Conservation (phyloP, 345 rosid species). For the Syzygium oleosum region DNA sequence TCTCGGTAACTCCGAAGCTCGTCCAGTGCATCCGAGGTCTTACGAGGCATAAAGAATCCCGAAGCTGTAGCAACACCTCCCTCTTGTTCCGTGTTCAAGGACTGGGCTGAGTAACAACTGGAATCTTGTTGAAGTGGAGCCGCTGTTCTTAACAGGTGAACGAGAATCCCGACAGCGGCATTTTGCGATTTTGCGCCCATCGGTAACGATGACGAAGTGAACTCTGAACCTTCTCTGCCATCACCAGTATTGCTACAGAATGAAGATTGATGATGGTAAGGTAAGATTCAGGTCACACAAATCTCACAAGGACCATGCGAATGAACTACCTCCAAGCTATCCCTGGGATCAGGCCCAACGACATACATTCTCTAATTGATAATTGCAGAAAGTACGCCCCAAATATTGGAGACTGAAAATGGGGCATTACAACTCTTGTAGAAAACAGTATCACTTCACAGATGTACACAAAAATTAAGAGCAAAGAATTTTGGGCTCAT, state of each 20-base stretch:
- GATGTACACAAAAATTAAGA: background rate
- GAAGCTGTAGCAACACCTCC: constrained; percentile 52
- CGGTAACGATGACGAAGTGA: constrained; percentile 28
- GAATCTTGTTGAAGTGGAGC: constrained; percentile 72
- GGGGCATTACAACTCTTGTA: background rate
- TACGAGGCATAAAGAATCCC: constrained; percentile 60
- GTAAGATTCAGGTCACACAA: background rate
- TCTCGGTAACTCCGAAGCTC: constrained; percentile 76
- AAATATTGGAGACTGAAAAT: background rate
- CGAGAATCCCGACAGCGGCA: constrained; percentile 88
- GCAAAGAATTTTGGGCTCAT: background rate
- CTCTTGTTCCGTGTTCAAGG: constrained; percentile 34
- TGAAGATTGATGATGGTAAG: background rate
- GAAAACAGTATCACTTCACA: background rate
- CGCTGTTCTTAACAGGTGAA: constrained; percentile 74
- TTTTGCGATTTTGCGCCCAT: constrained; percentile 61
- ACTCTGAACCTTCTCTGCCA: constrained; percentile 30
- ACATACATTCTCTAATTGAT: background rate
- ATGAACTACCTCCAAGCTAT: background rate
- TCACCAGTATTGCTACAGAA: constrained; percentile 38
- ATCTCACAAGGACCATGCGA: background rate
- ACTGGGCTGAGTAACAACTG: constrained; percentile 48
- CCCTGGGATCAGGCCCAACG: background rate
- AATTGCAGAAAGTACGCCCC: background rate
- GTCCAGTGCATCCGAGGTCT: constrained; percentile 69